Evolutionary conservation across 106 monocot genomes (phyloP).

Genomic region (Dendrobium nobile): DNA sequence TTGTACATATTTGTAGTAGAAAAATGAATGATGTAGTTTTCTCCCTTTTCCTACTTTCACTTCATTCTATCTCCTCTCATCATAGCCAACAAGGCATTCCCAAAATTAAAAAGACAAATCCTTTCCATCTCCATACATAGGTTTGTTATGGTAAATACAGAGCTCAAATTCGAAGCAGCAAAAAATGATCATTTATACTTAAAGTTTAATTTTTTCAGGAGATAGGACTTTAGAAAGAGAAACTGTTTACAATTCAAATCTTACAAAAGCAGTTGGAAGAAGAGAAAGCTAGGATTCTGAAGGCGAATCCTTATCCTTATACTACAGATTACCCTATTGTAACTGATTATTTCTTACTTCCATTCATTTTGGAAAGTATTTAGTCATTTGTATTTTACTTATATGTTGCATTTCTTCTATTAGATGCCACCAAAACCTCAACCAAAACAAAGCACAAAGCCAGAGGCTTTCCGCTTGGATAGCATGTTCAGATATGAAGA

Average conservation of each 20-base stretch:
- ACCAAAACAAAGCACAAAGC: conserved; percentile 64
- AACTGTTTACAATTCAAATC: conserved; percentile 35
- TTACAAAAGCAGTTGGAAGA: conserved; percentile 59
- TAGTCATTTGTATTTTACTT: neutral
- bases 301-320: conserved; percentile 82
- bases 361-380: neutral
- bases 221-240: conserved; percentile 75
- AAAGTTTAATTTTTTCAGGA: conserved; percentile 37
- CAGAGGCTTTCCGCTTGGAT: conserved; percentile 75
- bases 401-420: neutral
- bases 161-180: neutral
- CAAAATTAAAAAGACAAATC: conserved; percentile 70
- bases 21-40: neutral
- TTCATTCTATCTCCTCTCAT: conserved; percentile 46
- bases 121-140: conserved; percentile 94
- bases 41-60: conserved; percentile 52
- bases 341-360: neutral
- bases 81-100: conserved; percentile 30
- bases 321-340: conserved; percentile 95
- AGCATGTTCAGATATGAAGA: conserved; percentile 76
- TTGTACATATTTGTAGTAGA: conserved; percentile 18
- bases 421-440: conserved; percentile 82
- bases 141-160: conserved; percentile 14
- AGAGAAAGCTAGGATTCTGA: conserved; percentile 60
- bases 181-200: conserved; percentile 1